Evolutionary conservation across 176 grass and related monocot species (phyloP).

Genomic region (Phoenix roebelenii): DNA sequence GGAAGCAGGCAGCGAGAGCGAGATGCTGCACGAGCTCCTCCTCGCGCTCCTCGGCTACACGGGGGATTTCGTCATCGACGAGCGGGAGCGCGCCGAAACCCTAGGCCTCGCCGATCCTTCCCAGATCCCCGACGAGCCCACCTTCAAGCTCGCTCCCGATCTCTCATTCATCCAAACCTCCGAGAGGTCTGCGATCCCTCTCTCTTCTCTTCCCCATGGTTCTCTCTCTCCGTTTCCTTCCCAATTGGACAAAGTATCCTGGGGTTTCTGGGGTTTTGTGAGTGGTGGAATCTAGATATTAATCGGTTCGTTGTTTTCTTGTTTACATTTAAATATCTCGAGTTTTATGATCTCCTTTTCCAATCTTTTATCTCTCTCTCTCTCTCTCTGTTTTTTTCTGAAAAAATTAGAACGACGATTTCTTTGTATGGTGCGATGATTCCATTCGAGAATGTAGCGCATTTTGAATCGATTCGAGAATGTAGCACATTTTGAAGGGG

Average conservation of each 20-base stretch:
- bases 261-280: no score
- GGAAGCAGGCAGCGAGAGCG: not conserved
- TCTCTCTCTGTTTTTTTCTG: no score
- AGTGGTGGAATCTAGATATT: no score
- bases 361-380: no score
- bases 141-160: constrained; percentile 83
- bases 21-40: constrained; percentile 93
- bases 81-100: constrained; percentile 8
- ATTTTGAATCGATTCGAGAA: no score
- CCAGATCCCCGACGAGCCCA: constrained; percentile 25
- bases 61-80: constrained; percentile 77
- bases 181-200: constrained; percentile 43
- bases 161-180: constrained; percentile 82
- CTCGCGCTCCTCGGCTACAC: constrained; percentile 87
- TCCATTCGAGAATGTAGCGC: no score
- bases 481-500: no score
- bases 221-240: not conserved
- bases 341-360: no score
- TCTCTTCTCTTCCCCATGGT: not conserved
- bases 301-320: no score
- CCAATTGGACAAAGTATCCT: not conserved
- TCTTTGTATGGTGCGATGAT: no score
- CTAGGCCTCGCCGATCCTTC: constrained; percentile 20
- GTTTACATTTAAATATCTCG: no score
- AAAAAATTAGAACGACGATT: no score